These are phyloP conservation scores for Xylaria polymorpha DNA, from an alignment of 2,329 filamentous ascomycete genomes.

Conservation along the genomic window DNA sequence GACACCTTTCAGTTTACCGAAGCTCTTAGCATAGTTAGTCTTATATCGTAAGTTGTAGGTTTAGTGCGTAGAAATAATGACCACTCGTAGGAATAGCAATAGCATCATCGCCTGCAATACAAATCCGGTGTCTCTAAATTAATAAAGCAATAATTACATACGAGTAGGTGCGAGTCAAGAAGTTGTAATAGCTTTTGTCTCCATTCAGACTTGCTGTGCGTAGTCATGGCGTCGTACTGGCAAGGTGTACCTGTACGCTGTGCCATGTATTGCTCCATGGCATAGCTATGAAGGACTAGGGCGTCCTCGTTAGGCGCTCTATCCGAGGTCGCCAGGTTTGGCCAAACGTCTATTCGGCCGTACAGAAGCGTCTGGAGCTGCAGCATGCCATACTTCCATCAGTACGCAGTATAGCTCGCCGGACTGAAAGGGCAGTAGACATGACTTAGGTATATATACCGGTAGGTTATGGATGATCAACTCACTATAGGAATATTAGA, in stretches of 20 bases:
- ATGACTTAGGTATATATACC: not conserved
- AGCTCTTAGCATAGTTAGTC: not conserved
- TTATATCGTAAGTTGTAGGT: not conserved
- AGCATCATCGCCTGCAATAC: not conserved
- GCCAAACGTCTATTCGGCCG: constrained; percentile 25
- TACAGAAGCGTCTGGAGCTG: constrained; percentile 28
- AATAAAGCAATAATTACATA: constrained; percentile 13
- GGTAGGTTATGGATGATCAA: not conserved
- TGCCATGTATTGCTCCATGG: not conserved
- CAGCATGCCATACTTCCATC: not conserved
- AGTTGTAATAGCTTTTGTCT: constrained; percentile 4
- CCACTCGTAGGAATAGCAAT: not conserved
- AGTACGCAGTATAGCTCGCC: not conserved
- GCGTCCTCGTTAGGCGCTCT: not conserved
- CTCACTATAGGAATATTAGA: constrained; percentile 22
- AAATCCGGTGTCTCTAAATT: not conserved
- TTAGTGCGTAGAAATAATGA: not conserved
- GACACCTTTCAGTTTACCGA: not conserved
- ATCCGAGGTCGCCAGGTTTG: not conserved
- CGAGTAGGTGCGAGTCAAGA: not conserved
- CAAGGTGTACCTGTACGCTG: not conserved
- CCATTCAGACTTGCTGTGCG: constrained; percentile 8
- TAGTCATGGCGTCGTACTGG: not conserved
- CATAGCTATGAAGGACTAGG: not conserved
- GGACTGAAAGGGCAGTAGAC: not conserved